These are phyloP conservation scores for Mycena vitilis DNA, from an alignment of 768 basidiomycete species.

Conservation along the genomic window DNA sequence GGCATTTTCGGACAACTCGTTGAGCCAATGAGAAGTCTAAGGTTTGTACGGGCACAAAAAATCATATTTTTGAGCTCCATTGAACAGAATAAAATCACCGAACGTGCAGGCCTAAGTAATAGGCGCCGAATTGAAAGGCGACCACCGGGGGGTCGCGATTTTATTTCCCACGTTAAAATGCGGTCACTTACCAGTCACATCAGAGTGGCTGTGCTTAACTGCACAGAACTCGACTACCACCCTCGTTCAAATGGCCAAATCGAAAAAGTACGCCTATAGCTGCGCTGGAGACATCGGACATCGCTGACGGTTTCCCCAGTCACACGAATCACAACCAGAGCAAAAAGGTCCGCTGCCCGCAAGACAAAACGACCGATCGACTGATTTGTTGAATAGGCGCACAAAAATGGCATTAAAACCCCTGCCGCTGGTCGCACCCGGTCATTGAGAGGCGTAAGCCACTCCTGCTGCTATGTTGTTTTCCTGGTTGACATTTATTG, in stretches of 20 bases:
- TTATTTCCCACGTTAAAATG: too few relatives aligned
- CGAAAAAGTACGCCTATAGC: slow-evolving; percentile 83
- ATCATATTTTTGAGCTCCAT: too few relatives aligned
- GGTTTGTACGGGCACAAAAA: too few relatives aligned
- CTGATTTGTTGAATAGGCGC: slow-evolving; percentile 96
- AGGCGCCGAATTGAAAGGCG: too few relatives aligned
- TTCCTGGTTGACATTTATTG: slow-evolving; percentile 2
- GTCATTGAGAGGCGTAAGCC: slow-evolving; percentile 92
- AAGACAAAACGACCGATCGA: slow-evolving; percentile 56
- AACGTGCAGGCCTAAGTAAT: too few relatives aligned
- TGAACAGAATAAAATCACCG: too few relatives aligned
- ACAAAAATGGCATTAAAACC: slow-evolving; percentile 96
- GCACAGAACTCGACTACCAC: not conserved
- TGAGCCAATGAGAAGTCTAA: not conserved
- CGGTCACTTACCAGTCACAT: too few relatives aligned
- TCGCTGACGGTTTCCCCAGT: slow-evolving; percentile 52
- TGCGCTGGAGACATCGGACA: slow-evolving; percentile 4
- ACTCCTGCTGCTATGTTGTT: slow-evolving; percentile 15
- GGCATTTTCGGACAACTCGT: not conserved
- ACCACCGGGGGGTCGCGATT: too few relatives aligned
- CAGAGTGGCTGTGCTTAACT: not conserved
- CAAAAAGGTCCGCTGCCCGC: slow-evolving; percentile 69
- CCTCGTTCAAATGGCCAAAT: slow-evolving; percentile 84
- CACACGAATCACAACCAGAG: slow-evolving; percentile 97
- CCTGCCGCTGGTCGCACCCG: slow-evolving; percentile 78